These are phyloP conservation scores for Fonsecaea multimorphosa DNA, from an alignment of 2,329 filamentous ascomycete species.

Conservation along the genomic window DNA sequence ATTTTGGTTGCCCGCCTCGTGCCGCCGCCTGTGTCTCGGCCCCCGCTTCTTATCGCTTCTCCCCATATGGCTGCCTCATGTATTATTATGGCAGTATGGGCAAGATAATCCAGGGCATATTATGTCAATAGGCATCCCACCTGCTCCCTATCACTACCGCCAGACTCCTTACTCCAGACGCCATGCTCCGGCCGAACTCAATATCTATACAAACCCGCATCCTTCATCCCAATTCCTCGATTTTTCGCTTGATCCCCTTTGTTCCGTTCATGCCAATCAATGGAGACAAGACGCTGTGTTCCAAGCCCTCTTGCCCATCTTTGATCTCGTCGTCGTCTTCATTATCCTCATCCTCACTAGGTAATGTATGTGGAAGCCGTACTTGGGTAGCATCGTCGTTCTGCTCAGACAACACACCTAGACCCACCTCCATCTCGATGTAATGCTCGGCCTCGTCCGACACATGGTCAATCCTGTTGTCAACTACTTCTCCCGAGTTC, in stretches of 20 bases:
- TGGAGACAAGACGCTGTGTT: not conserved
- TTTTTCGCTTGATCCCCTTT: constrained; percentile 28
- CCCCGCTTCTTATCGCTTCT: not conserved
- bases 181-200: not conserved
- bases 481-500: constrained; percentile 43
- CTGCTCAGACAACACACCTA: constrained; percentile 54
- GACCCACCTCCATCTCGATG: constrained; percentile 54
- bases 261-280: constrained; percentile 13
- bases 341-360: constrained; percentile 4
- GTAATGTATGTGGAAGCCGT: not conserved
- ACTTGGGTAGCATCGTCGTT: constrained; percentile 10
- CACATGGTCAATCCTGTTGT: constrained; percentile 46
- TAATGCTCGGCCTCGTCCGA: constrained; percentile 46
- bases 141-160: not conserved
- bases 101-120: not conserved
- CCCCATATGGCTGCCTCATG: too few relatives aligned
- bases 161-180: not conserved
- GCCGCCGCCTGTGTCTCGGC: too few relatives aligned
- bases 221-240: constrained; percentile 34
- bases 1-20: constrained; percentile 7
- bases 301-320: not conserved
- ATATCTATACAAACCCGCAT: not conserved
- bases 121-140: not conserved
- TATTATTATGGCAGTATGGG: too few relatives aligned
- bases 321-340: constrained; percentile 1